phyloP scores from a whole-genome alignment of 495 filamentous ascomycete genomes.

The Beverwykella pulmonaria region DNA sequence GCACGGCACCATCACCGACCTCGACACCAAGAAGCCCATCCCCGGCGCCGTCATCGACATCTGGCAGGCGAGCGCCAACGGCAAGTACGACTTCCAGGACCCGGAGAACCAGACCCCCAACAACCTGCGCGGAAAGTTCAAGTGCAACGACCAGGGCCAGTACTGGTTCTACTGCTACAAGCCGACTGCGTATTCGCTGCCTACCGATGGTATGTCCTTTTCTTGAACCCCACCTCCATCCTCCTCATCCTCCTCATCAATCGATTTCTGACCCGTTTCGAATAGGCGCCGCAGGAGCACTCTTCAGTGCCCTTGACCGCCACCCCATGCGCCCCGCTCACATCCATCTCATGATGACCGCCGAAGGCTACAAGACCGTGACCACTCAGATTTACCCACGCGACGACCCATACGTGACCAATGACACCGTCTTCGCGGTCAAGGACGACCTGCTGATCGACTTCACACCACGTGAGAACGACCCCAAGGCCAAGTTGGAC shows the following conservation, averaged over 20 bases:
- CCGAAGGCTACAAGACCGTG: conserved; percentile 52
- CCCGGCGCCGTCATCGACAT: conserved; percentile 74
- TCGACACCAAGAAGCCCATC: conserved; percentile 72
- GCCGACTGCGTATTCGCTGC: conserved; percentile 78
- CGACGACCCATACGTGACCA: conserved; percentile 61
- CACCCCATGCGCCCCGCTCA: conserved; percentile 52
- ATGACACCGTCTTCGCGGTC: conserved; percentile 69
- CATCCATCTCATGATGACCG: conserved; percentile 50
- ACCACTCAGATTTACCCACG: conserved; percentile 68
- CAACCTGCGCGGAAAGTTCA: conserved; percentile 85
- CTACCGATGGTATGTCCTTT: conserved; percentile 59
- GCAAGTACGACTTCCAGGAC: conserved; percentile 89
- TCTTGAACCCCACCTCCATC: too few relatives aligned
- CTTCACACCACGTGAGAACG: conserved; percentile 57
- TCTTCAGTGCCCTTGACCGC: conserved; percentile 72
- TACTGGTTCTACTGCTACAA: conserved; percentile 83
- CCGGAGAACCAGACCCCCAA: conserved; percentile 70
- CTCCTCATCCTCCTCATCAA: background rate
- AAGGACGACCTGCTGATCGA: conserved; percentile 68
- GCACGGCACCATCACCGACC: conserved; percentile 74
- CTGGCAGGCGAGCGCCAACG: conserved; percentile 84
- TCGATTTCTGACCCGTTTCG: background rate
- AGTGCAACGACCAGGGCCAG: conserved; percentile 70
- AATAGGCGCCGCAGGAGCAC: conserved; percentile 62
- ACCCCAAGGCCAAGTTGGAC: conserved; percentile 45